Evolutionary conservation across 257 asterid genomes (phyloP).

Genomic region (Nicotiana otophora): DNA sequence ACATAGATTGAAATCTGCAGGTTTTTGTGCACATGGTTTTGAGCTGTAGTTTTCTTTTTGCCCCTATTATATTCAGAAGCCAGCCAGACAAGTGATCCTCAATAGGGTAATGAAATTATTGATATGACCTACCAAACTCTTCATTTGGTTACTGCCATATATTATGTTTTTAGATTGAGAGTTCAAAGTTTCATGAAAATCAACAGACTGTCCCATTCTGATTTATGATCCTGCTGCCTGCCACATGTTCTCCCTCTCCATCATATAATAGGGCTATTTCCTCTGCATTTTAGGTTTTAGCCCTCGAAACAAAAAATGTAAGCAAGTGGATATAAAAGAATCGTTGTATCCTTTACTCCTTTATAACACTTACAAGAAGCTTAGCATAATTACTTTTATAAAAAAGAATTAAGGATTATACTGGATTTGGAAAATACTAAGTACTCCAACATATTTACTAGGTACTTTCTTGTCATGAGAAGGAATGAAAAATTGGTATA

Average conservation of each 20-base stretch:
- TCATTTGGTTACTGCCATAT: background rate
- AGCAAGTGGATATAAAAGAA: background rate
- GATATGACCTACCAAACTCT: background rate
- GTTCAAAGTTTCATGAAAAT: background rate
- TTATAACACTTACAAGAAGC: background rate
- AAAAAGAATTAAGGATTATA: background rate
- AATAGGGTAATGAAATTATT: background rate
- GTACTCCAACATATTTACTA: too few relatives aligned
- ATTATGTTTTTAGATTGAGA: background rate
- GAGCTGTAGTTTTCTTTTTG: background rate
- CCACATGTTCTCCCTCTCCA: conserved; percentile 3
- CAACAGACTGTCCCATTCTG: conserved; percentile 1
- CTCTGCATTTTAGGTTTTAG: background rate
- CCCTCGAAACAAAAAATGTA: background rate
- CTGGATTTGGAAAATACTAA: background rate
- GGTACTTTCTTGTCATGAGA: too few relatives aligned
- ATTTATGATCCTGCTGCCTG: background rate
- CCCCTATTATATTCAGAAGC: background rate
- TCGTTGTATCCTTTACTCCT: background rate
- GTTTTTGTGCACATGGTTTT: background rate
- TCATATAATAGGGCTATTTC: background rate
- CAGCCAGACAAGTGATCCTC: background rate
- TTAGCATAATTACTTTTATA: background rate
- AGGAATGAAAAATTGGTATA: too few relatives aligned
- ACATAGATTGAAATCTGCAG: background rate